Evolutionary conservation across 108 stramenopile species (phyloP), one percentile per base, ranked within the genome.

Genomic region (Skeletonema grethae): DNA sequence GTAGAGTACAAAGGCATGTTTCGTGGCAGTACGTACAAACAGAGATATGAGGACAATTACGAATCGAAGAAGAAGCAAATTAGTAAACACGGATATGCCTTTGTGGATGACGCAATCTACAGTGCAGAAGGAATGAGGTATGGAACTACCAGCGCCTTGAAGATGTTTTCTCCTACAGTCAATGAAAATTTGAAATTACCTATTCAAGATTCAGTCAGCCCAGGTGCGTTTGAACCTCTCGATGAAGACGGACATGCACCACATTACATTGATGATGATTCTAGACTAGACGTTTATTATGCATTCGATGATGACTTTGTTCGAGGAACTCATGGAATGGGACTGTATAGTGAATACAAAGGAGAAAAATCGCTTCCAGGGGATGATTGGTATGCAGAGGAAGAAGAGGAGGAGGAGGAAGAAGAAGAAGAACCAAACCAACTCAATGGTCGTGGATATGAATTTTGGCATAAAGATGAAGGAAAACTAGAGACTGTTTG

Each of bases 221-320:
- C 18, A 8, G 60, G 34, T 32, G 60, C 60, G 12, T 61, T 61
- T 24, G 60, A 35, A 16, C 16, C 22, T 18, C 35, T 36, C 6
- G 60, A 61, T 36, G 9, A 61, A 18, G 9, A 22, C 22, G 50
- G 50, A 53, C 22, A 20, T 53, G 50, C 50, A 22, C 60, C 60
- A 36, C 60, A 61, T 61, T 65, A 66, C 55, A 29, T 61, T 16
- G 45, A 65, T 66, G 73, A 66, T 43, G 65, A 74, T 60, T 2
- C 15, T 16, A 20, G 39, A n/a, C 61, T 67, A 25, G 82, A 82
- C 57, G 57, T 59, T 7, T 86, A 89, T 61, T 87, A 82, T 60
- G 70, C 86, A 24, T 76, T 76, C 57, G 89, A 90, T 63, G 84
- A 84, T 67, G 86, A 87, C 64, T 46, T 46, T 53, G 20, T 65